phyloP scores from a whole-genome alignment of 495 filamentous ascomycete species.

The Usnea hakonensis region DNA sequence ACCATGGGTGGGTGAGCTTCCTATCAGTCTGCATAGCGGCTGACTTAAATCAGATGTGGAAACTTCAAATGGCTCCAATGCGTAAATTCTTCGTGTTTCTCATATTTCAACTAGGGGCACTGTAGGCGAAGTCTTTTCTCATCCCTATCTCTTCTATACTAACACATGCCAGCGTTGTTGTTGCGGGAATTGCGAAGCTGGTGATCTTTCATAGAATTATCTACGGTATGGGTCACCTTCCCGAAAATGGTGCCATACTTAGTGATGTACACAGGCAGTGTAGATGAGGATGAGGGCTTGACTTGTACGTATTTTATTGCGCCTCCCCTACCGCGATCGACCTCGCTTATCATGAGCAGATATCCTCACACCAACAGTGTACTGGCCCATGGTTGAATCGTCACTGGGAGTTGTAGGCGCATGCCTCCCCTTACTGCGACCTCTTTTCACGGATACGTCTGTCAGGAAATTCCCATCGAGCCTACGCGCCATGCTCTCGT shows the following conservation, averaged over 20 bases:
- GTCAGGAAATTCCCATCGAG: neutral
- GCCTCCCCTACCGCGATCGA: neutral
- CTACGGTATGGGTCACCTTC: neutral
- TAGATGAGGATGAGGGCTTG: neutral
- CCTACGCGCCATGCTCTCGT: neutral
- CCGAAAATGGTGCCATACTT: too few species aligned
- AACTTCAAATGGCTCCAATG: slow-evolving; percentile 5
- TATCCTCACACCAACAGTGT: slow-evolving; percentile 6
- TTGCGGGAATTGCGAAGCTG: slow-evolving; percentile 3
- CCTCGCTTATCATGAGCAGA: neutral
- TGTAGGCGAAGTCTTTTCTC: neutral
- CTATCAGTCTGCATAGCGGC: neutral
- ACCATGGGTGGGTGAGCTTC: neutral
- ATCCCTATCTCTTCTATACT: neutral
- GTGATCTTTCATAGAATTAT: slow-evolving; percentile 8
- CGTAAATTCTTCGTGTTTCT: slow-evolving; percentile 4
- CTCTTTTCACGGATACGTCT: neutral
- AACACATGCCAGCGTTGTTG: neutral
- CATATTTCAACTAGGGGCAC: slow-evolving; percentile 1
- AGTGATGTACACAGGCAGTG: neutral
- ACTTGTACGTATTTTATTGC: neutral
- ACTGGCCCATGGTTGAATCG: slow-evolving; percentile 14
- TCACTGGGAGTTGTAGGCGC: slow-evolving; percentile 9
- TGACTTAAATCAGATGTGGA: neutral
- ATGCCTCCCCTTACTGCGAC: slow-evolving; percentile 9